Conservation (phyloP, 2,329 filamentous ascomycete species). For the Balansia obtecta region DNA sequence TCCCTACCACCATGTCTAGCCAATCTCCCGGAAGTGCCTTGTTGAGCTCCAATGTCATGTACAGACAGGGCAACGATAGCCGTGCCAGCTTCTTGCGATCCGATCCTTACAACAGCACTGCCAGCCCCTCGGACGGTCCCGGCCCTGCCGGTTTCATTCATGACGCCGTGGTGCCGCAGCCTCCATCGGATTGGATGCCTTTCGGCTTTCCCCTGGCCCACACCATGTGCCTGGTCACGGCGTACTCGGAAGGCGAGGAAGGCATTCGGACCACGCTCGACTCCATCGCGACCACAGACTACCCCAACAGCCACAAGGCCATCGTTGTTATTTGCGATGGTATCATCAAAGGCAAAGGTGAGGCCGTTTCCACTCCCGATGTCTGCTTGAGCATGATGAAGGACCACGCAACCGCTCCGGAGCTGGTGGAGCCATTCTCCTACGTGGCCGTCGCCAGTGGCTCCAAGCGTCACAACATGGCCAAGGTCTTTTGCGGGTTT, state of each 20-base stretch:
- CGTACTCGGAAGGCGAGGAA: conserved; percentile 90
- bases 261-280: conserved; percentile 89
- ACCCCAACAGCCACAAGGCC: conserved; percentile 97
- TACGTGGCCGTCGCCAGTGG: conserved; percentile 95
- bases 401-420: conserved; percentile 65
- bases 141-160: conserved; percentile 93
- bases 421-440: conserved; percentile 81
- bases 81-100: conserved; percentile 52
- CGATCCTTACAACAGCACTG: conserved; percentile 40
- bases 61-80: conserved; percentile 53
- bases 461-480: conserved; percentile 98
- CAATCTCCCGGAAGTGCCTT: conserved; percentile 66
- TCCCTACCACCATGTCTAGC: conserved; percentile 89
- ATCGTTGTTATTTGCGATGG: conserved; percentile 95
- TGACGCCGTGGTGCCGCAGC: conserved; percentile 89
- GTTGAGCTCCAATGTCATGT: conserved; percentile 58
- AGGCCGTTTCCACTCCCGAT: conserved; percentile 76
- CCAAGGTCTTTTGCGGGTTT: conserved; percentile 94
- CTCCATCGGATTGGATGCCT: conserved; percentile 92
- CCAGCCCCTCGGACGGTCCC: conserved; percentile 51
- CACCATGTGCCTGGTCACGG: conserved; percentile 86
- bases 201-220: conserved; percentile 93
- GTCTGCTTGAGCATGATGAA: conserved; percentile 89
- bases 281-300: conserved; percentile 94
- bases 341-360: conserved; percentile 92